phyloP scores from a whole-genome alignment of 2,329 filamentous ascomycete species.

The Neonectria sp. region DNA sequence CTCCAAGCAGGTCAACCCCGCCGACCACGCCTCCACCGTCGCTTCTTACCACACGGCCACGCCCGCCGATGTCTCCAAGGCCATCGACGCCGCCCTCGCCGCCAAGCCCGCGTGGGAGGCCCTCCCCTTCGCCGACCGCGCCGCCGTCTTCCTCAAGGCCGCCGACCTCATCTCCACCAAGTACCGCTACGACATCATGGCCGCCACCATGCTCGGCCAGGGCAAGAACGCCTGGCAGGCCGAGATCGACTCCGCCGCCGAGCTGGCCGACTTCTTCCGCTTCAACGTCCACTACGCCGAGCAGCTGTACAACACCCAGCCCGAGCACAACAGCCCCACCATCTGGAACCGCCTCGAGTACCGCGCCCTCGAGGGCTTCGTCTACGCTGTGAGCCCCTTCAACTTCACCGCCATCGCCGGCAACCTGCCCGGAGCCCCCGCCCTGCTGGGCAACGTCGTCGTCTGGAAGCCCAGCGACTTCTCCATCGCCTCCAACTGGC shows the following conservation, averaged over 20 bases:
- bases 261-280: slow-evolving; percentile 92
- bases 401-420: slow-evolving; percentile 97
- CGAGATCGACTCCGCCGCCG: slow-evolving; percentile 96
- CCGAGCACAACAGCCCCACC: slow-evolving; percentile 84
- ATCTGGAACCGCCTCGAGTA: slow-evolving; percentile 95
- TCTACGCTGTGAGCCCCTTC: slow-evolving; percentile 95
- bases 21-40: slow-evolving; percentile 81
- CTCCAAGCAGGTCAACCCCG: slow-evolving; percentile 84
- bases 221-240: slow-evolving; percentile 99
- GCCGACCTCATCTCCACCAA: slow-evolving; percentile 92
- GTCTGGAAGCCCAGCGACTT: slow-evolving; percentile 97
- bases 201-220: slow-evolving; percentile 94
- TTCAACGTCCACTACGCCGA: slow-evolving; percentile 97
- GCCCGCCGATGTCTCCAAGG: slow-evolving; percentile 79
- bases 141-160: slow-evolving; percentile 95
- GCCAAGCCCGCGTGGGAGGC: slow-evolving; percentile 90
- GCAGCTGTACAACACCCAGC: slow-evolving; percentile 91
- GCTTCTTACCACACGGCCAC: slow-evolving; percentile 90
- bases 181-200: slow-evolving; percentile 98
- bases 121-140: slow-evolving; percentile 90
- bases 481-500: slow-evolving; percentile 91
- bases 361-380: slow-evolving; percentile 92
- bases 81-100: slow-evolving; percentile 88
- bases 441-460: slow-evolving; percentile 93
- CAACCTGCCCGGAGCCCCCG: slow-evolving; percentile 87